These are phyloP conservation scores for Morella rubra DNA, from an alignment of 306 rosid species.

Conservation along the genomic window DNA sequence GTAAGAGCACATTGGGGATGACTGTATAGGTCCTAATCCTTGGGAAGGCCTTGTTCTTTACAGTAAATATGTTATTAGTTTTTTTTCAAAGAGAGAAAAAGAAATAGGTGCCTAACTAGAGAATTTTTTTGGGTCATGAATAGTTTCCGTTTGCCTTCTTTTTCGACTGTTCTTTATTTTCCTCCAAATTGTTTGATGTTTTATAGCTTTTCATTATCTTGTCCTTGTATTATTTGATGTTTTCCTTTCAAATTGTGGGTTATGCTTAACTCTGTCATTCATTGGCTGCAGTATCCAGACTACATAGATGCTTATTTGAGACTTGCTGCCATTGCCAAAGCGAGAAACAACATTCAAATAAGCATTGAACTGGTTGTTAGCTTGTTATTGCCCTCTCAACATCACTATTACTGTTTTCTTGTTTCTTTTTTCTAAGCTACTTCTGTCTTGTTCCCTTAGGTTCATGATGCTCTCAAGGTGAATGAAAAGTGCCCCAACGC, in stretches of 20 bases:
- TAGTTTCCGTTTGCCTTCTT: neutral
- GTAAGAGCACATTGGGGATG: neutral
- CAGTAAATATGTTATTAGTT: conserved; percentile 2
- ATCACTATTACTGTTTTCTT: conserved; percentile 14
- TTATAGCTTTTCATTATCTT: neutral
- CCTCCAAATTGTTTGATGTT: neutral
- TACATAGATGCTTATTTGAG: conserved; percentile 89
- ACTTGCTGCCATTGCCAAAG: conserved; percentile 91
- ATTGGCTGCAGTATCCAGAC: conserved; percentile 73
- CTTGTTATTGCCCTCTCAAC: conserved; percentile 23
- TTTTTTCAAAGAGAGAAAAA: neutral
- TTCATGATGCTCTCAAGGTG: conserved; percentile 91
- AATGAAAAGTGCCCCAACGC: conserved; percentile 90
- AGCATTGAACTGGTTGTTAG: conserved; percentile 88
- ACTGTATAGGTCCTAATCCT: neutral
- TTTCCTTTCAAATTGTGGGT: conserved; percentile 3
- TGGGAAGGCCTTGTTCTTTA: conserved; percentile 18
- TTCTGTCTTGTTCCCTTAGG: conserved; percentile 42
- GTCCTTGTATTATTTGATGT: neutral
- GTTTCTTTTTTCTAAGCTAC: conserved; percentile 15
- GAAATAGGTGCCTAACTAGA: conserved; percentile 5
- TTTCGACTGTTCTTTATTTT: neutral
- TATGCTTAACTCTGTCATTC: conserved; percentile 24
- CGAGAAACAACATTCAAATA: conserved; percentile 77
- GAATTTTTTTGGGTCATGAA: conserved; percentile 17